Conservation (phyloP, 176 grass and related monocot species). For the Lolium perenne region DNA sequence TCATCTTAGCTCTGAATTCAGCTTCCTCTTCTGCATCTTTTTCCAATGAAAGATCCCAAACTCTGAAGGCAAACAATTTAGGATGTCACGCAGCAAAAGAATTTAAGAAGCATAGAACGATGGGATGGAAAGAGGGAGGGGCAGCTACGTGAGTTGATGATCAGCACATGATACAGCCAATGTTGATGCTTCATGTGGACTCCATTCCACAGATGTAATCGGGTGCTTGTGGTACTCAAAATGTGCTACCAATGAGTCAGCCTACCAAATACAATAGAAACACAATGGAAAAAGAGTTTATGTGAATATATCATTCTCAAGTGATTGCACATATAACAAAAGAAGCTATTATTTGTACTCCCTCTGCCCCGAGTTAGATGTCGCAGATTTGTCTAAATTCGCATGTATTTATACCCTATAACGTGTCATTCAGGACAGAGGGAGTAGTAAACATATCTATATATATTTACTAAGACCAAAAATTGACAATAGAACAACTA, state of each 20-base stretch:
- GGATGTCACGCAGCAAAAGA: neutral
- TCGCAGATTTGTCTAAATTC: no score
- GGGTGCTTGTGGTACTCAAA: constrained; percentile 89
- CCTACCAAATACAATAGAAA: constrained; percentile 38
- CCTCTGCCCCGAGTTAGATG: no score
- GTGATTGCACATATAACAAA: neutral
- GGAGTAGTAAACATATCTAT: neutral
- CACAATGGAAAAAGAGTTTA: neutral
- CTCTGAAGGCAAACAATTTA: constrained; percentile 47
- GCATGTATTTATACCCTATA: no score
- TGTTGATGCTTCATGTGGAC: constrained; percentile 87
- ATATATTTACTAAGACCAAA: constrained; percentile 8
- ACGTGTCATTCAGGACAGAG: no score
- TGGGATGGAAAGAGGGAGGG: neutral
- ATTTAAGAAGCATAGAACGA: neutral
- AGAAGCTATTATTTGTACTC: neutral
- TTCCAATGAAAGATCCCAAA: constrained; percentile 92
- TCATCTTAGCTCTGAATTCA: constrained; percentile 82
- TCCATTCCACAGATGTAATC: constrained; percentile 93
- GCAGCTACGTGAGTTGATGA: constrained; percentile 79
- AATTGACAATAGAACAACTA: neutral
- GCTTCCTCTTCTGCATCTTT: constrained; percentile 93
- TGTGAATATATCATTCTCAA: neutral
- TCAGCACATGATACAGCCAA: constrained; percentile 87
- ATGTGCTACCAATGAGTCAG: constrained; percentile 66